Base-by-base conservation (phyloP, 2,329 filamentous ascomycete species). In the Curvularia lunata region DNA sequence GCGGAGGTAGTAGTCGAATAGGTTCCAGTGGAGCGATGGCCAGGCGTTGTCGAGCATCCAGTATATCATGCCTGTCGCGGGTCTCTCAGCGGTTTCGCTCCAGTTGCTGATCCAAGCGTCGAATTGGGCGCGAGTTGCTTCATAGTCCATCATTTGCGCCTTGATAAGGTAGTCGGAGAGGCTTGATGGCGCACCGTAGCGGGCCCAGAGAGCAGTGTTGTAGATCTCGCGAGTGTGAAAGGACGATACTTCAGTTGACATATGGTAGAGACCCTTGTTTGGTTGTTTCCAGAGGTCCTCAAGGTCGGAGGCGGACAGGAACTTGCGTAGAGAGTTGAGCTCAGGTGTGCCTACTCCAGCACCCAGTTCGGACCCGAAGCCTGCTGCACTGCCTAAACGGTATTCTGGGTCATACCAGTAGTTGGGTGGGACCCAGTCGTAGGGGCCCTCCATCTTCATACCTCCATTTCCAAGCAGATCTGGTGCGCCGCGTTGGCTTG, bases 41-140 rank as follows among this genome's bases (percentile, higher is more conserved):
- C 86, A 89, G 0, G 86, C 86, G 45, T 83, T 83, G 62, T 87
- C 88, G 52, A 88, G 71, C 86, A 89, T 88, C 86, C 86, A 89
- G 75, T 89, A 89, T 16, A 89, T 83, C 47, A 85, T 48, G 0
- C 86, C 86, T 0, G 86, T 88, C 0, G 86, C 85, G 0, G 85
- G 83, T 3, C 82, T 76, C 1, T 75, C 69, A 1, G 45, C 9
- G 77, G 78, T 58, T 1, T 79, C 79, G 58, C 69, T 83, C 80
- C 85, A 86, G 0, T 79, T 75, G 2, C 82, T 76, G 0, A 81
- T 77, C 65, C 83, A 88, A 0, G 76, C 85, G 66, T 89, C 86
- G 54, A 85, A 86, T 62, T 88, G 77, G 0, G 85, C 78, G 2
- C 85, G 78, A 0, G 84, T 87, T 1, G 85, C 85, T 72, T 89